phyloP scores from a whole-genome alignment of 352 stramenopile species.

The Synura sp. region DNA sequence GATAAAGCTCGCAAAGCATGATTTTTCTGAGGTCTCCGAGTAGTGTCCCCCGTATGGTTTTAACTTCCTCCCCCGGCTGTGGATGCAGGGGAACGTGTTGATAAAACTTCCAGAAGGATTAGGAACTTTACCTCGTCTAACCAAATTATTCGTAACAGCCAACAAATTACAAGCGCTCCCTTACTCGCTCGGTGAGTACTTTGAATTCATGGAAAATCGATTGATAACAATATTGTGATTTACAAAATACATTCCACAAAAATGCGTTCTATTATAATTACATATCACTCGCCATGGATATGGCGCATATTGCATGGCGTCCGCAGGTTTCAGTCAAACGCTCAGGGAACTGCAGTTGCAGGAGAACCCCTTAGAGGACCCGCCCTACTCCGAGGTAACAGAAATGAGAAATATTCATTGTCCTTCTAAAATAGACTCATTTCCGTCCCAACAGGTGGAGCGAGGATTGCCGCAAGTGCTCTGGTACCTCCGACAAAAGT shows the following conservation, averaged over 20 bases:
- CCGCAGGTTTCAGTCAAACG: no score
- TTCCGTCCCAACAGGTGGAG: neutral
- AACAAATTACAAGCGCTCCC: neutral
- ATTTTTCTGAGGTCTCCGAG: no score
- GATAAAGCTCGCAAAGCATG: no score
- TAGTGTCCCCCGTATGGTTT: no score
- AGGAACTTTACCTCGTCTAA: neutral
- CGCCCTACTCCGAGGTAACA: neutral
- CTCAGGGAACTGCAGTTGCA: neutral
- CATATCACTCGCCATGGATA: no score
- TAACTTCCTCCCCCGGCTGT: no score
- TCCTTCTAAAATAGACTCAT: no score
- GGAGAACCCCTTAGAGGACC: constrained; percentile 1
- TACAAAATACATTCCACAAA: neutral
- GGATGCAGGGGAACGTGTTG: no score
- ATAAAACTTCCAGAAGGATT: neutral
- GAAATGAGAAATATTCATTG: neutral
- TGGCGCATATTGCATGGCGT: no score
- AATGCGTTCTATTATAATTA: neutral
- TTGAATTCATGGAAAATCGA: no score
- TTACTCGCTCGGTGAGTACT: constrained; percentile 1
- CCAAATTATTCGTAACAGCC: neutral
- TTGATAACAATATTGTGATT: neutral
- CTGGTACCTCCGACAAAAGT: constrained; percentile 20
- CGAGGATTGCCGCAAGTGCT: neutral